Conservation (phyloP, 305 asterid genomes). For the Lippia alba region DNA sequence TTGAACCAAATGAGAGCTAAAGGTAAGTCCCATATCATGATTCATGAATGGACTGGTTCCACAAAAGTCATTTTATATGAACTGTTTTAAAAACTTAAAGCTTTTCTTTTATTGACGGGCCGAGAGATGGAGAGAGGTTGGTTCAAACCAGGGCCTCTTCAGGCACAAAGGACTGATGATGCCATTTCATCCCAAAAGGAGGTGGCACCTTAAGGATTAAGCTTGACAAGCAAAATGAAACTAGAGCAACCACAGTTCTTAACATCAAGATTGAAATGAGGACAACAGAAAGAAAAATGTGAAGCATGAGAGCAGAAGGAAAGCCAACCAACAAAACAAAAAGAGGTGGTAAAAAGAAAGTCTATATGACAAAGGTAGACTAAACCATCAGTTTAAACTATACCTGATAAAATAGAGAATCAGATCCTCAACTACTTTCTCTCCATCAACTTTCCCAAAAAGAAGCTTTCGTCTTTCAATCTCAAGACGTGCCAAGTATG, state of each 20-base stretch:
- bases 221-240: constrained; percentile 1
- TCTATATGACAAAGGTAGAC: constrained; percentile 1
- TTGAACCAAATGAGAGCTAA: constrained; percentile 15
- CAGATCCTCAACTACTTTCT: constrained; percentile 67
- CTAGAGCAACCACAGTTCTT: constrained; percentile 11
- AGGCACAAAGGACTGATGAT: no score
- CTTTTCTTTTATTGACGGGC: background rate
- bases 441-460: constrained; percentile 68
- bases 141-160: no score
- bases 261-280: constrained; percentile 16
- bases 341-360: constrained; percentile 8
- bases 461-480: constrained; percentile 80
- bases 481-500: constrained; percentile 82
- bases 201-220: no score
- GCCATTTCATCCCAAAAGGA: no score
- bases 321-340: constrained; percentile 12
- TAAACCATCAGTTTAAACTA: constrained; percentile 18
- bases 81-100: constrained; percentile 6
- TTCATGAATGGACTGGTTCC: constrained; percentile 16
- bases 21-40: constrained; percentile 25
- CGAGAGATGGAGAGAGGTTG: no score
- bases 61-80: background rate
- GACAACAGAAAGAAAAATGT: background rate
- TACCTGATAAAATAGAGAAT: constrained; percentile 78
- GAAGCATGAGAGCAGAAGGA: constrained; percentile 20